These are phyloP conservation scores for Phytomonas francai DNA, from an alignment of 208 protist genomes.

Conservation along the genomic window DNA sequence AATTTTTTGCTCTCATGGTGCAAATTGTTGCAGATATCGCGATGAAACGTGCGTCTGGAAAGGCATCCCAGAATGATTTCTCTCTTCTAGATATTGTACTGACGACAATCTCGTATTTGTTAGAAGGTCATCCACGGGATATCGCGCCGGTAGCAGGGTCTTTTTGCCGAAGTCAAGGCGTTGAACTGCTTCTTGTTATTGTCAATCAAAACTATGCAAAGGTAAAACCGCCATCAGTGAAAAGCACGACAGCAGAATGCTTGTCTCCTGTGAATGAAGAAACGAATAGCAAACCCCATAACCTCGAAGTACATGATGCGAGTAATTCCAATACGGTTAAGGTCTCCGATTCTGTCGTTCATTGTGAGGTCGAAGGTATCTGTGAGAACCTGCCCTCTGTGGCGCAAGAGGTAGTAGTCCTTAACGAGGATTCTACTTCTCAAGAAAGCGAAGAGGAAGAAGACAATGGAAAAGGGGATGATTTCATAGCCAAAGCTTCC, in stretches of 20 bases:
- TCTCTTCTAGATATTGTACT: constrained; percentile 78
- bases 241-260: background rate
- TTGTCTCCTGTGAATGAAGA: background rate
- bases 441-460: constrained; percentile 13
- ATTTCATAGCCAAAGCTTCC: constrained; percentile 1
- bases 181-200: constrained; percentile 79
- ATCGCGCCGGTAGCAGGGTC: constrained; percentile 46
- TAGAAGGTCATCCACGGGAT: constrained; percentile 34
- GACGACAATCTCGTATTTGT: constrained; percentile 46
- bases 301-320: background rate
- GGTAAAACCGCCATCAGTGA: background rate
- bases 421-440: background rate
- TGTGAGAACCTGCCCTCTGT: background rate
- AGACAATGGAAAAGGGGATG: constrained; percentile 16
- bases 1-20: constrained; percentile 75
- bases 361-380: background rate
- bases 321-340: background rate
- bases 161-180: constrained; percentile 75
- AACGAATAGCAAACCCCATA: background rate
- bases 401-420: background rate
- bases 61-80: constrained; percentile 44
- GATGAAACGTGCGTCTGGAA: constrained; percentile 41
- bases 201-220: constrained; percentile 78
- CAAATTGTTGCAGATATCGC: constrained; percentile 74
- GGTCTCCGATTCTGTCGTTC: background rate